Evolutionary conservation across 495 filamentous ascomycete genomes (phyloP).

Genomic region (Lentithecium fluviatile): DNA sequence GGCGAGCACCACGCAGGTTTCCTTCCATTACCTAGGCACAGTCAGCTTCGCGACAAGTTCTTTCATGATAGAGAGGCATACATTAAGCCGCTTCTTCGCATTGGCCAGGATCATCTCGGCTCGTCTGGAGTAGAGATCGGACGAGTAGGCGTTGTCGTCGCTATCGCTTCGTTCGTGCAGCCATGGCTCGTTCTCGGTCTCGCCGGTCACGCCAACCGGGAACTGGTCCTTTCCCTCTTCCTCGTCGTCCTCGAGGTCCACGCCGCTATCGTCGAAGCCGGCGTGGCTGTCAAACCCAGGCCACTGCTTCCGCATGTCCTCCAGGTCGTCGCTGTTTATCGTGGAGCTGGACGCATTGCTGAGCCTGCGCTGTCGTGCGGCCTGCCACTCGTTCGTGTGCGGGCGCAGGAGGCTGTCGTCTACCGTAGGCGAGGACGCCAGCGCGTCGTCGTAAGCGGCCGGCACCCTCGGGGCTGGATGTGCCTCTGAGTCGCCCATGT

Average conservation of each 20-base stretch:
- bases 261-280: constrained; percentile 32
- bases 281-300: constrained; percentile 30
- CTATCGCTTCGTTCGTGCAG: constrained; percentile 27
- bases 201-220: constrained; percentile 16
- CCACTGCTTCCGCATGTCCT: constrained; percentile 33
- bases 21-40: constrained; percentile 78
- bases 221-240: constrained; percentile 26
- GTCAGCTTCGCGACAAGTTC: constrained; percentile 7
- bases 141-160: constrained; percentile 59
- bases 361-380: constrained; percentile 14
- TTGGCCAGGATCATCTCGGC: constrained; percentile 88
- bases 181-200: constrained; percentile 38
- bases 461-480: constrained; percentile 8
- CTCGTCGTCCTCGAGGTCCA: constrained; percentile 29
- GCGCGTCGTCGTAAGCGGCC: constrained; percentile 7
- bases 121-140: constrained; percentile 71
- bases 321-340: constrained; percentile 40
- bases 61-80: constrained; percentile 49
- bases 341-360: constrained; percentile 36
- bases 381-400: constrained; percentile 7
- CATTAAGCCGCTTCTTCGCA: constrained; percentile 82
- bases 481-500: constrained; percentile 19
- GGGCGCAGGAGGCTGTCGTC: constrained; percentile 6
- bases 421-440: constrained; percentile 36
- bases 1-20: constrained; percentile 77